Evolutionary conservation across 352 stramenopile genomes (phyloP).

Genomic region (Globisporangium megalacanthum): DNA sequence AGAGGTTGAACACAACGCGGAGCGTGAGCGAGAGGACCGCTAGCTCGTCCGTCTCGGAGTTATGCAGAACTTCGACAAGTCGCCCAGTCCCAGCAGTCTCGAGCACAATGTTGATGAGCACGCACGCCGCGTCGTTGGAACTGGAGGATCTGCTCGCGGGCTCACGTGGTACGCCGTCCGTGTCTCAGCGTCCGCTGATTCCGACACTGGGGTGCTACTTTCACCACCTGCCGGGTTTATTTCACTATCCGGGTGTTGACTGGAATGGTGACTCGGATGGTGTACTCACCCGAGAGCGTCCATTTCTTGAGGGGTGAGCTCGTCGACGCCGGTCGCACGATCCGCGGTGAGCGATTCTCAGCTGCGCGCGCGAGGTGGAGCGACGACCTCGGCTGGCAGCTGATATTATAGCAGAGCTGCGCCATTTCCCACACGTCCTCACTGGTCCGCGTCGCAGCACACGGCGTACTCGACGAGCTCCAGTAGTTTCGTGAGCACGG

Average conservation of each 20-base stretch:
- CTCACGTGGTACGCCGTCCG: conserved; percentile 13
- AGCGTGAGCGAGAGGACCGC: conserved; percentile 89
- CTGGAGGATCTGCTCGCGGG: conserved; percentile 86
- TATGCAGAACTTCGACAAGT: conserved; percentile 97
- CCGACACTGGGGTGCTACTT: too few relatives aligned
- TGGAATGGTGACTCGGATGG: not conserved
- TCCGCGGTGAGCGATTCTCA: too few relatives aligned
- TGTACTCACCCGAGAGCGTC: not conserved
- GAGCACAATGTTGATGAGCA: conserved; percentile 97
- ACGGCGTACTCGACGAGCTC: conserved; percentile 95
- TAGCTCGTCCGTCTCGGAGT: conserved; percentile 94
- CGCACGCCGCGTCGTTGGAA: conserved; percentile 88
- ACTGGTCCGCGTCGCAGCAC: conserved; percentile 86
- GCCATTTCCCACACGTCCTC: conserved; percentile 95
- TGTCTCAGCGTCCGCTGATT: conserved; percentile 4
- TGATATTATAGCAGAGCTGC: conserved; percentile 96
- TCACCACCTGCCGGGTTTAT: too few relatives aligned
- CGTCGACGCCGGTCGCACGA: too few relatives aligned
- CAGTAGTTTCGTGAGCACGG: conserved; percentile 94
- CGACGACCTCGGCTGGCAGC: conserved; percentile 81
- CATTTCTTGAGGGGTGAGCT: conserved; percentile 39
- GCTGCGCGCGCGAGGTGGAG: conserved; percentile 92
- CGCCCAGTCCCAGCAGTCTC: conserved; percentile 89
- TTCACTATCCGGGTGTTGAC: not conserved
- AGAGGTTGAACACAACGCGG: conserved; percentile 99